Evolutionary conservation across 371 early-diverging fungal genomes (phyloP).

Genomic region (Mortierella sp.): DNA sequence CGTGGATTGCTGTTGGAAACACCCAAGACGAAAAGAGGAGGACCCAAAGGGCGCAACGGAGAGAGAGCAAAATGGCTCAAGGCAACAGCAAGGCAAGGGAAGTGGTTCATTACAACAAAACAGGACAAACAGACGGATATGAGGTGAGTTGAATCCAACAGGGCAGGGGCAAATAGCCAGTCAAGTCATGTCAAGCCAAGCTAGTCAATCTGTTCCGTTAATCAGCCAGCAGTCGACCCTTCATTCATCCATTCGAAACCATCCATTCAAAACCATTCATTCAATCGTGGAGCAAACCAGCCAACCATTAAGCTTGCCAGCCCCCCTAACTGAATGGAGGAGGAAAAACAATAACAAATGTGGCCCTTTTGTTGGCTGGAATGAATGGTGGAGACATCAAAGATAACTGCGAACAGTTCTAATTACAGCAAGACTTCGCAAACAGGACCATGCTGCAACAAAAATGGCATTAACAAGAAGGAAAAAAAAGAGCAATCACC

Average conservation of each 20-base stretch:
- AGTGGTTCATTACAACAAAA: neutral
- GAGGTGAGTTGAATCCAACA: neutral
- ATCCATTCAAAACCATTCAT: too few species aligned
- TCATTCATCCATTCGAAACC: neutral
- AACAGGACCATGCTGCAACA: neutral
- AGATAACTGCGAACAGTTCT: neutral
- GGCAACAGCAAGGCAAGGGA: too few species aligned
- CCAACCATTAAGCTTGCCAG: neutral
- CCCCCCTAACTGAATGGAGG: neutral
- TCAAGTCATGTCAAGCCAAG: neutral
- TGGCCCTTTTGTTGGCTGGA: neutral
- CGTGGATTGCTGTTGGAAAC: neutral
- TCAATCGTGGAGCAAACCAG: neutral
- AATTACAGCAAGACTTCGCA: conserved; percentile 12
- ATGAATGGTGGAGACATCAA: neutral
- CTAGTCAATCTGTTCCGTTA: neutral
- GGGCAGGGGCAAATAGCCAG: neutral
- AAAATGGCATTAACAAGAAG: neutral
- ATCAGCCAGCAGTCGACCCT: neutral
- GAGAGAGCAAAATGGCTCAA: neutral
- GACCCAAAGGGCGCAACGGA: neutral
- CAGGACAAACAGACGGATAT: neutral
- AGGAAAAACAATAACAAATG: too few species aligned
- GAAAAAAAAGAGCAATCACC: neutral
- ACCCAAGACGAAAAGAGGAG: neutral